A percentile compares a stretch with the other conserved stretches of the same genome.
phyloP scores from a whole-genome alignment of 148 eudicot species.

The Rhododendron simsii region DNA sequence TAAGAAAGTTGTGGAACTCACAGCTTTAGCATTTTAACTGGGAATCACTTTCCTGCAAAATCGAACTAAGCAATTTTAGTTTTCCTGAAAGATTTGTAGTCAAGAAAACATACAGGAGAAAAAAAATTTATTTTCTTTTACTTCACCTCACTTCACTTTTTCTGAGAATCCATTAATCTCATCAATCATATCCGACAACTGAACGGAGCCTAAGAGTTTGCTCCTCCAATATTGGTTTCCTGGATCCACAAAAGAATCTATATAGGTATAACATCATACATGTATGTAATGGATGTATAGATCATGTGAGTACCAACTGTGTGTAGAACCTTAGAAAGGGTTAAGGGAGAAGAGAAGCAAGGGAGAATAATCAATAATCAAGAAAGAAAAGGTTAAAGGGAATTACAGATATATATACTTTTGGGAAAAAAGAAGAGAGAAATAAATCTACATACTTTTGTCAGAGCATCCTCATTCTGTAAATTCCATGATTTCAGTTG shows the following conservation, averaged over 20 bases:
- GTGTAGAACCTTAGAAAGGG: too few relatives aligned
- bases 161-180: neutral
- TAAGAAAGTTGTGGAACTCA: neutral
- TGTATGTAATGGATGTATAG: too few relatives aligned
- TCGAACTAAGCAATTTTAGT: too few relatives aligned
- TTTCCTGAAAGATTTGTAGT: too few relatives aligned
- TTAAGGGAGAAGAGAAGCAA: neutral
- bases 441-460: neutral
- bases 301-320: too few relatives aligned
- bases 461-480: neutral
- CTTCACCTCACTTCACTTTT: neutral
- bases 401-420: neutral
- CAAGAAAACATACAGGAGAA: neutral
- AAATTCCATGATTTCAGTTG: neutral
- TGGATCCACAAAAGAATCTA: too few relatives aligned
- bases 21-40: too few relatives aligned
- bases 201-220: too few relatives aligned
- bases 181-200: neutral
- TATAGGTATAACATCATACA: too few relatives aligned
- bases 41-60: neutral
- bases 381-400: neutral
- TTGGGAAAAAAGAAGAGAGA: neutral
- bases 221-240: too few relatives aligned
- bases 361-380: neutral
- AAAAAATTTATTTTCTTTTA: too few relatives aligned